Conservation (phyloP, 2,329 filamentous ascomycete genomes). For the Pyrenochaeta sp. region DNA sequence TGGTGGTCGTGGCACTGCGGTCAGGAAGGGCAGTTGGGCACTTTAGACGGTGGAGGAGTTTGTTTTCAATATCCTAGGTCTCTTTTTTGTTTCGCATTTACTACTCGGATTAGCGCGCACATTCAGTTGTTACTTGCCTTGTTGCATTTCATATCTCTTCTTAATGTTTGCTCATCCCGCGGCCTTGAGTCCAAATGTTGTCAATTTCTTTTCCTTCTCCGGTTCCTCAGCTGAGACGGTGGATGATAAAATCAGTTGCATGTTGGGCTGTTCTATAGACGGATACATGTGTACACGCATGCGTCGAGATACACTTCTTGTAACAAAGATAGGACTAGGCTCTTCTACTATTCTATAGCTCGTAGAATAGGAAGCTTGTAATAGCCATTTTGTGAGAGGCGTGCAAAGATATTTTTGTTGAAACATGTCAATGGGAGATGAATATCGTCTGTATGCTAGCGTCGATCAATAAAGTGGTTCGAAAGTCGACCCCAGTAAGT, state of each 20-base stretch:
- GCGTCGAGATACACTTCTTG: conserved; percentile 6
- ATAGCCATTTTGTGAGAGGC: not conserved
- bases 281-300: conserved; percentile 1
- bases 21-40: conserved; percentile 60
- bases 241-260: not conserved
- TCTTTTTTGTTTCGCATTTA: conserved; percentile 13
- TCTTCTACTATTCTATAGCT: not conserved
- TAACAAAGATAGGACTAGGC: conserved; percentile 3
- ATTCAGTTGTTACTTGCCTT: conserved; percentile 5
- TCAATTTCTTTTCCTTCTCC: conserved; percentile 8
- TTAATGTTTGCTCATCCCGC: not conserved
- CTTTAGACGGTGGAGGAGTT: conserved; percentile 17
- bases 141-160: conserved; percentile 5
- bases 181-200: not conserved
- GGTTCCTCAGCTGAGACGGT: not conserved
- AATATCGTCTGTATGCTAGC: not conserved
- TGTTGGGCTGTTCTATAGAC: conserved; percentile 1
- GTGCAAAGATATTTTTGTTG: not conserved
- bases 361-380: not conserved
- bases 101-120: conserved; percentile 29
- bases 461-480: not conserved
- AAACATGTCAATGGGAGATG: not conserved
- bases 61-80: conserved; percentile 1
- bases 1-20: conserved; percentile 54
- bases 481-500: not conserved